A percentile compares a stretch with the other conserved stretches of the same genome.
Evolutionary conservation across 75 land plant genomes (phyloP).

Genomic region (Selaginella tamariscina): DNA sequence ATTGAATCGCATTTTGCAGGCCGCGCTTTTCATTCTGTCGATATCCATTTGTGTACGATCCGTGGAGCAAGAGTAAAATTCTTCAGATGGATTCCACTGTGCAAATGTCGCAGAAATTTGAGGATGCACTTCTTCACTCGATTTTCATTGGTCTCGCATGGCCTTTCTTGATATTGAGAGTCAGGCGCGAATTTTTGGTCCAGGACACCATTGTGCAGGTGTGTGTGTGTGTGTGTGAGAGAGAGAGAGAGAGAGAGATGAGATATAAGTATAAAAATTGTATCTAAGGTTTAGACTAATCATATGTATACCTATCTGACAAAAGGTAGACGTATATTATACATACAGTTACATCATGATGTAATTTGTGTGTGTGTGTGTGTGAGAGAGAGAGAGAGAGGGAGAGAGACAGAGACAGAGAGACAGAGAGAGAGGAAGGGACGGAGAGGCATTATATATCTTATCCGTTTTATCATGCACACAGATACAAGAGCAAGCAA

Average conservation of each 20-base stretch:
- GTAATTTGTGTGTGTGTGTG: too few relatives aligned
- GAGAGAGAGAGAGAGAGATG: too few relatives aligned
- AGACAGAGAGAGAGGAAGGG: too few relatives aligned
- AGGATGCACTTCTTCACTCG: conserved; percentile 21
- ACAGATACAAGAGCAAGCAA: conserved; percentile 5
- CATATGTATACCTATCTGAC: too few relatives aligned
- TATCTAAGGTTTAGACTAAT: too few relatives aligned
- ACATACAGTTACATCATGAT: too few relatives aligned
- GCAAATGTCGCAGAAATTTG: conserved; percentile 20
- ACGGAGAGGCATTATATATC: too few relatives aligned
- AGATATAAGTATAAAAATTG: too few relatives aligned
- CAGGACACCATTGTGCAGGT: not conserved
- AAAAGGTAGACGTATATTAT: too few relatives aligned
- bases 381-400: too few relatives aligned
- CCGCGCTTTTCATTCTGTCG: conserved; percentile 17
- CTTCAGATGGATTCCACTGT: conserved; percentile 21
- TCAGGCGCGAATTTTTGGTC: not conserved
- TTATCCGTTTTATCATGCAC: not conserved
- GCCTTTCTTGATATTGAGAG: conserved; percentile 10
- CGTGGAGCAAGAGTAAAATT: conserved; percentile 27
- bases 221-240: too few relatives aligned
- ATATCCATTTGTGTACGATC: conserved; percentile 23
- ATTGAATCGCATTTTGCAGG: conserved; percentile 16
- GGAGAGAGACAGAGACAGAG: too few relatives aligned
- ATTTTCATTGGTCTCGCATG: conserved; percentile 17